Evolutionary conservation across 768 basidiomycete species (phyloP).

Genomic region (Naganishia kalamii): DNA sequence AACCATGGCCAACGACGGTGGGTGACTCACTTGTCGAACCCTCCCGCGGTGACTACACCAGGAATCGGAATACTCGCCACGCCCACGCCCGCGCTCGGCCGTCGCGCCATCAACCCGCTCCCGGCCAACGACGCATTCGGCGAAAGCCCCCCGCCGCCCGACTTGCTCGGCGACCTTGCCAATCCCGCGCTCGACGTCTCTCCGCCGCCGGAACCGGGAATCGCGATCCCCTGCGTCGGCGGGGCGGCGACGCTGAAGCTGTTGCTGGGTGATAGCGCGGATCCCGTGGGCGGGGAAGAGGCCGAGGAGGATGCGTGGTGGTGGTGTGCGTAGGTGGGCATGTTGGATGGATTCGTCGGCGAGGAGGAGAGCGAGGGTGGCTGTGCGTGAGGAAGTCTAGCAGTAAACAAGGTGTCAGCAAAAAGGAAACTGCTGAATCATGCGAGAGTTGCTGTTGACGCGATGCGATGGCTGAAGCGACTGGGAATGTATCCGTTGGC

Average conservation of each 20-base stretch:
- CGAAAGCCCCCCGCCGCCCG: slow-evolving; percentile 8
- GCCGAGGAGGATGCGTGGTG: slow-evolving; percentile 4
- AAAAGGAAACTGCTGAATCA: no score
- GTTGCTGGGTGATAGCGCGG: slow-evolving; percentile 6
- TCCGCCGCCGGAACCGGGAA: neutral
- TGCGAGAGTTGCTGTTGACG: no score
- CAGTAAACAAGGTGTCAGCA: neutral
- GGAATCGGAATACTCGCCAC: slow-evolving; percentile 9
- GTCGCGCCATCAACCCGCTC: slow-evolving; percentile 7
- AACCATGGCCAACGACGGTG: neutral
- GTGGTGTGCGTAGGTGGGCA: neutral
- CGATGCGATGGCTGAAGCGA: no score
- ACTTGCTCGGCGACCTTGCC: neutral
- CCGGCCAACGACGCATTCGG: slow-evolving; percentile 7
- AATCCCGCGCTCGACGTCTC: neutral
- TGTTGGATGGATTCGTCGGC: slow-evolving; percentile 16
- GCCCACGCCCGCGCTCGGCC: slow-evolving; percentile 11
- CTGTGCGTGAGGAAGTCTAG: slow-evolving; percentile 23
- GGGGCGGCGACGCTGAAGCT: neutral
- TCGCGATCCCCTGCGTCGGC: neutral
- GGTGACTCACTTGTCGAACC: slow-evolving; percentile 3
- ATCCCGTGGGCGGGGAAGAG: neutral
- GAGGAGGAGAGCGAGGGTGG: slow-evolving; percentile 27
- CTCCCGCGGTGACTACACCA: neutral
- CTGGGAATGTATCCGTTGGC: no score